Percentiles rank a stretch among this genome's conserved stretches.
phyloP scores from a whole-genome alignment of 768 basidiomycete species.

The Auricularia sp. region DNA sequence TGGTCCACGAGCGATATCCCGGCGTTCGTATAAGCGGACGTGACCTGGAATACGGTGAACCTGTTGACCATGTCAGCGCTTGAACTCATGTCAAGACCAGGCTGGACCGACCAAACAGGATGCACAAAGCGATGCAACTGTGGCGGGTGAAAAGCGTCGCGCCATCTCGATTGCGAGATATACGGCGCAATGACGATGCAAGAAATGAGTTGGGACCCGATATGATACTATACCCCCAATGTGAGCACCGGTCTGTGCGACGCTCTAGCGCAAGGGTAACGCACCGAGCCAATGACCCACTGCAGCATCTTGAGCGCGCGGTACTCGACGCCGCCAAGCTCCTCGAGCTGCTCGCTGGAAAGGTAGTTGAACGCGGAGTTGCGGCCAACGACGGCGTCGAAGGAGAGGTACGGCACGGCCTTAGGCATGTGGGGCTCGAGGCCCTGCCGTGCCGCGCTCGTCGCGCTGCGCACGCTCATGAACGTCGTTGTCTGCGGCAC shows the following conservation, averaged over 20 bases:
- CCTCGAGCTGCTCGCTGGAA: slow-evolving; percentile 75
- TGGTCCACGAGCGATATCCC: slow-evolving; percentile 80
- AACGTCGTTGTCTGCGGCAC: slow-evolving; percentile 58
- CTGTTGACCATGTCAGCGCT: slow-evolving; percentile 24
- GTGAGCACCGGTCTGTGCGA: neutral
- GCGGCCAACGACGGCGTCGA: slow-evolving; percentile 73
- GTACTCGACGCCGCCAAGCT: slow-evolving; percentile 90
- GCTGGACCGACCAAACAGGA: slow-evolving; percentile 48
- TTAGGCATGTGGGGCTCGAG: slow-evolving; percentile 32
- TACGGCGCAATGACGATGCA: slow-evolving; percentile 78
- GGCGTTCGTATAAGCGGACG: slow-evolving; percentile 82
- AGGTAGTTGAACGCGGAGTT: slow-evolving; percentile 62
- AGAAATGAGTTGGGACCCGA: slow-evolving; percentile 54
- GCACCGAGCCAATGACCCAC: slow-evolving; percentile 68
- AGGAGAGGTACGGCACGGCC: slow-evolving; percentile 70
- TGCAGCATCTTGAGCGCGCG: slow-evolving; percentile 69
- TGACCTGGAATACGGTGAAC: slow-evolving; percentile 77
- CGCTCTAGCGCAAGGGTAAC: slow-evolving; percentile 19
- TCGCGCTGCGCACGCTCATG: slow-evolving; percentile 14
- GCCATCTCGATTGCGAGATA: slow-evolving; percentile 53
- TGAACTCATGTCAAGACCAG: neutral
- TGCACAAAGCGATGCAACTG: slow-evolving; percentile 43
- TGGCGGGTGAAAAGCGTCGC: slow-evolving; percentile 47
- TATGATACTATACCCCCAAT: slow-evolving; percentile 52
- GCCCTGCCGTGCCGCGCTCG: slow-evolving; percentile 11